A percentile compares a stretch with the other conserved stretches of the same genome.
Conservation (phyloP, 257 asterid species). For the Ajuga chamaepitys region DNA sequence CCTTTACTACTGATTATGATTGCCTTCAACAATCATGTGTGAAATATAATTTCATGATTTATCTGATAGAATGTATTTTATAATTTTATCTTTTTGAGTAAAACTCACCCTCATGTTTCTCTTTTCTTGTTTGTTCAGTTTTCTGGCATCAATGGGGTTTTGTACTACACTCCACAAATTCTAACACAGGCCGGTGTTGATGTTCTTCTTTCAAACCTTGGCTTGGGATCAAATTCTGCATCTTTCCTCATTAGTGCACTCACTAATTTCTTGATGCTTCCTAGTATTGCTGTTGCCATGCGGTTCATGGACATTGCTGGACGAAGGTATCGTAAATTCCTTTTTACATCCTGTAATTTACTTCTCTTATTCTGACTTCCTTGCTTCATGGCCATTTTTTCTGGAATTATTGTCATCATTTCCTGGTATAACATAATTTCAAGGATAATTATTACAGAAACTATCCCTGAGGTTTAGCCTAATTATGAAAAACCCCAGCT, state of each 20-base stretch:
- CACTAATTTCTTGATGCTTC: slow-evolving; percentile 63
- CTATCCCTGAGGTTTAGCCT: too few relatives aligned
- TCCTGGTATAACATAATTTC: neutral
- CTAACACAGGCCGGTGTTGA: slow-evolving; percentile 88
- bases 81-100: neutral
- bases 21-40: neutral
- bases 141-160: slow-evolving; percentile 89
- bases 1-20: neutral
- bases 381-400: neutral
- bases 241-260: slow-evolving; percentile 62
- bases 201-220: slow-evolving; percentile 74
- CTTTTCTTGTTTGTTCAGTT: slow-evolving; percentile 43
- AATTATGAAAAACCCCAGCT: too few relatives aligned
- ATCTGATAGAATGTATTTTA: neutral
- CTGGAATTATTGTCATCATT: slow-evolving; percentile 42
- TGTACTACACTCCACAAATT: slow-evolving; percentile 94
- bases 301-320: slow-evolving; percentile 87
- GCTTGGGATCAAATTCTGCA: slow-evolving; percentile 63
- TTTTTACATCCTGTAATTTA: too few relatives aligned
- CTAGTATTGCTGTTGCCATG: slow-evolving; percentile 72
- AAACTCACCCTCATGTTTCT: too few relatives aligned
- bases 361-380: too few relatives aligned
- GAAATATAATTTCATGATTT: neutral
- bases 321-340: slow-evolving; percentile 50
- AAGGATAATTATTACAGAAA: too few relatives aligned